Conservation (phyloP, 768 basidiomycete species). For the Phylloporus sp. region DNA sequence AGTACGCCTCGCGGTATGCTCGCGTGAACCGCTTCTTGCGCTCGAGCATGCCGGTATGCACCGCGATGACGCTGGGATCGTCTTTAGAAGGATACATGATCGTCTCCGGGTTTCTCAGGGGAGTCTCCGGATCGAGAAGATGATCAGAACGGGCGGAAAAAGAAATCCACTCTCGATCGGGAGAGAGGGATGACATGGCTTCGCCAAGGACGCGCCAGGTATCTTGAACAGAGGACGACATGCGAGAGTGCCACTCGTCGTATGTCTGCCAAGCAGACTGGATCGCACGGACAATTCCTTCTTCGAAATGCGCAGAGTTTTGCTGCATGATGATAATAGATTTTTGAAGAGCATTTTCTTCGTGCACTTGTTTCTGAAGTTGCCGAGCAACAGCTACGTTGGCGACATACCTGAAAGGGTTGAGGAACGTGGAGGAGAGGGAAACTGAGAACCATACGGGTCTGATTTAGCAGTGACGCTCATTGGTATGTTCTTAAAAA, state of each 20-base stretch:
- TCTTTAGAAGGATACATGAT: slow-evolving; percentile 89
- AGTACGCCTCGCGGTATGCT: slow-evolving; percentile 79
- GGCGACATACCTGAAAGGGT: slow-evolving; percentile 48
- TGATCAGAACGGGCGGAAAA: slow-evolving; percentile 93
- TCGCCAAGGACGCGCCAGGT: slow-evolving; percentile 66
- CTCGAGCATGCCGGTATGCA: slow-evolving; percentile 88
- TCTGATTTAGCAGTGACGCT: slow-evolving; percentile 52
- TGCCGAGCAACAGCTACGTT: slow-evolving; percentile 73
- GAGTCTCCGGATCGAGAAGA: slow-evolving; percentile 94
- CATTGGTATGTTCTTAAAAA: slow-evolving; percentile 95
- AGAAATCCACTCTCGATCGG: slow-evolving; percentile 92
- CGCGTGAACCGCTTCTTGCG: slow-evolving; percentile 95
- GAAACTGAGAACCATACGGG: slow-evolving; percentile 2
- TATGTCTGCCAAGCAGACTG: slow-evolving; percentile 98
- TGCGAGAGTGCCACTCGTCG: slow-evolving; percentile 89
- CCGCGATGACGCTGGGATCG: slow-evolving; percentile 77
- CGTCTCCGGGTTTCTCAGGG: slow-evolving; percentile 69
- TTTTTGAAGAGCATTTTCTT: slow-evolving; percentile 97
- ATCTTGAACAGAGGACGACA: slow-evolving; percentile 65
- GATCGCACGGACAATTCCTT: slow-evolving; percentile 89
- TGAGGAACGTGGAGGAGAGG: not conserved
- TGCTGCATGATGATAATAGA: slow-evolving; percentile 98
- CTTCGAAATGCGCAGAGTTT: slow-evolving; percentile 94
- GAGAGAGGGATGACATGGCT: slow-evolving; percentile 72
- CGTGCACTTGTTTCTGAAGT: slow-evolving; percentile 87